phyloP scores from a whole-genome alignment of 2,329 filamentous ascomycete genomes.

The Fusarium subglutinans region DNA sequence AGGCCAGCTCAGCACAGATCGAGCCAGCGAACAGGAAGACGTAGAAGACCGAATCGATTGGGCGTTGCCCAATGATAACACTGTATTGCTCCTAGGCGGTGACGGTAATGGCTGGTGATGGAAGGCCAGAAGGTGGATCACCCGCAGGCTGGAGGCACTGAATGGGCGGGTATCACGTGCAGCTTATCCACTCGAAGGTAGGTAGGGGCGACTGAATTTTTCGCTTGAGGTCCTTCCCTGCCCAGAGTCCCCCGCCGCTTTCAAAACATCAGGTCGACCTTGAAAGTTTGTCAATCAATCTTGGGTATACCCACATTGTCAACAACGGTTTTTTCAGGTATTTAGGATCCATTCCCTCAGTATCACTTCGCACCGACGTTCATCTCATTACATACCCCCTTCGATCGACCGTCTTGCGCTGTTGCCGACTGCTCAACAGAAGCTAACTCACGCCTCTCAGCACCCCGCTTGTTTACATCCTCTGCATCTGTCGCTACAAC shows the following conservation, averaged over 20 bases:
- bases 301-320: constrained; percentile 42
- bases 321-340: constrained; percentile 42
- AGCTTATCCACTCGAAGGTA: constrained; percentile 36
- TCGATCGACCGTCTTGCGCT: constrained; percentile 24
- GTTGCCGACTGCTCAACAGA: constrained; percentile 27
- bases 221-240: constrained; percentile 51
- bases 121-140: constrained; percentile 31
- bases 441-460: constrained; percentile 50
- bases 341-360: constrained; percentile 35
- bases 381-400: constrained; percentile 1
- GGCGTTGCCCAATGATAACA: constrained; percentile 35
- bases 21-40: constrained; percentile 23
- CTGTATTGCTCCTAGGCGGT: constrained; percentile 41
- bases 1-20: constrained; percentile 25
- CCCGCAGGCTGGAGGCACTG: constrained; percentile 13
- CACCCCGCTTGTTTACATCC: constrained; percentile 61
- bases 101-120: constrained; percentile 33
- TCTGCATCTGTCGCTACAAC: constrained; percentile 43
- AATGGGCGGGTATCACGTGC: constrained; percentile 48
- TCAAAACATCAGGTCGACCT: constrained; percentile 54
- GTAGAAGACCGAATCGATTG: constrained; percentile 10
- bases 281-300: constrained; percentile 49
- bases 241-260: constrained; percentile 54
- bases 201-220: constrained; percentile 54
- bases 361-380: constrained; percentile 21